A percentile compares a stretch with the other conserved stretches of the same genome.
Conservation (phyloP, 352 stramenopile genomes). For the Phytopythium chamaehyphon region DNA sequence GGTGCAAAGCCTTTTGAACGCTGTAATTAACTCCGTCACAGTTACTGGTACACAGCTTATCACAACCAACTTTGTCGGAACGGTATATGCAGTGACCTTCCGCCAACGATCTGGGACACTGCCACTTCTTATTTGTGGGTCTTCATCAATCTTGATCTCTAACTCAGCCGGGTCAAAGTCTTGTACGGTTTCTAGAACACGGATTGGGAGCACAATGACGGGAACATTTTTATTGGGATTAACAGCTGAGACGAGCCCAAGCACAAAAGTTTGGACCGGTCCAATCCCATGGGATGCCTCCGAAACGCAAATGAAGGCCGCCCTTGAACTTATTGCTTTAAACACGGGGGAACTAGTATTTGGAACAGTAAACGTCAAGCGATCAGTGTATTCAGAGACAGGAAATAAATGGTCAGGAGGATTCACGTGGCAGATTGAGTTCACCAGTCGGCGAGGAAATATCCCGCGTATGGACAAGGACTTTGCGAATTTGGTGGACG, state of each 20-base stretch:
- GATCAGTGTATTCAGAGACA: constrained; percentile 77
- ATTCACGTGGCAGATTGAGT: constrained; percentile 94
- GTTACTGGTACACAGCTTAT: constrained; percentile 37
- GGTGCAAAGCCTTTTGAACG: constrained; percentile 41
- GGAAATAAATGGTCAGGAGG: constrained; percentile 90
- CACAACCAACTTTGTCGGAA: constrained; percentile 42
- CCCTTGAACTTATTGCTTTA: constrained; percentile 31
- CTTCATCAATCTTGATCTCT: constrained; percentile 24
- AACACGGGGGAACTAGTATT: constrained; percentile 66
- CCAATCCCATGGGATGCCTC: constrained; percentile 76
- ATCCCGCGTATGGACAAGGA: constrained; percentile 73
- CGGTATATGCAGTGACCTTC: constrained; percentile 64
- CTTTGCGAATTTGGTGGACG: constrained; percentile 16
- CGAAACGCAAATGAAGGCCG: constrained; percentile 53
- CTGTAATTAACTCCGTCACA: constrained; percentile 47
- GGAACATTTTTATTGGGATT: constrained; percentile 61
- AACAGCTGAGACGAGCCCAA: constrained; percentile 29
- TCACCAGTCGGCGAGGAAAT: constrained; percentile 75
- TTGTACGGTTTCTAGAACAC: constrained; percentile 33
- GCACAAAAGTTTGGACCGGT: constrained; percentile 8
- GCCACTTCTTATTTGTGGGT: constrained; percentile 43
- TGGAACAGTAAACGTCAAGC: constrained; percentile 78
- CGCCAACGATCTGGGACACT: constrained; percentile 51
- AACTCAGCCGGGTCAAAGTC: constrained; percentile 10
- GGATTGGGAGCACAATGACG: constrained; percentile 61